A percentile compares a stretch with the other conserved stretches of the same genome.
Evolutionary conservation across 441 rosid genomes (phyloP).

Genomic region (Breynia disticha): DNA sequence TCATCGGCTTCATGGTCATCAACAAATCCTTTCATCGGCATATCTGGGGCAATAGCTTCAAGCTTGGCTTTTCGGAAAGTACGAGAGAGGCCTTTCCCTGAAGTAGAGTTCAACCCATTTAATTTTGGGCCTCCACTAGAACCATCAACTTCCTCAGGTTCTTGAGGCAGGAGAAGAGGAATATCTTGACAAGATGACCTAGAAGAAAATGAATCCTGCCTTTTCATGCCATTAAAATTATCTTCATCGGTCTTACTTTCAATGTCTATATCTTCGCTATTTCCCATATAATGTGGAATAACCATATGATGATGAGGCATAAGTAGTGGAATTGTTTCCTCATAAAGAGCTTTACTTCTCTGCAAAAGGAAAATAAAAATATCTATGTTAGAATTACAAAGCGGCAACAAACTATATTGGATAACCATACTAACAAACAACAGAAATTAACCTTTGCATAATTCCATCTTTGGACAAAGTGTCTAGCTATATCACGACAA

Average conservation of each 20-base stretch:
- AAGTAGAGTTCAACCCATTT: constrained; percentile 27
- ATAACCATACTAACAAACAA: constrained; percentile 11
- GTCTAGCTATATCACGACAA: constrained; percentile 93
- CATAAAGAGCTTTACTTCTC: constrained; percentile 94
- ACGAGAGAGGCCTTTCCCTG: constrained; percentile 46
- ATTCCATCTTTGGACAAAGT: constrained; percentile 99
- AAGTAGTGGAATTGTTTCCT: constrained; percentile 92
- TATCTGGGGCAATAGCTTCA: constrained; percentile 45
- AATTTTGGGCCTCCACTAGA: constrained; percentile 31
- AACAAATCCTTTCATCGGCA: constrained; percentile 82
- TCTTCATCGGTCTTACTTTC: constrained; percentile 39
- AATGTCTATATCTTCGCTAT: constrained; percentile 38
- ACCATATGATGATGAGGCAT: constrained; percentile 99
- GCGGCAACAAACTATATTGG: background rate
- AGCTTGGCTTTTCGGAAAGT: constrained; percentile 47
- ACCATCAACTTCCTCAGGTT: constrained; percentile 48
- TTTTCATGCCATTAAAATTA: constrained; percentile 30
- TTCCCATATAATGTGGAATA: constrained; percentile 92
- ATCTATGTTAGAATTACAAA: constrained; percentile 8
- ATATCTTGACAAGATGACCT: constrained; percentile 77
- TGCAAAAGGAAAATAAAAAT: constrained; percentile 18
- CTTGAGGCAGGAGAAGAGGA: constrained; percentile 89
- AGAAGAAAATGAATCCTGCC: constrained; percentile 75
- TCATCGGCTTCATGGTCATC: constrained; percentile 51
- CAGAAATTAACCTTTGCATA: constrained; percentile 72